These are phyloP conservation scores for Trichophyton mentagrophytes DNA, from an alignment of 2,329 filamentous ascomycete species.

Conservation along the genomic window DNA sequence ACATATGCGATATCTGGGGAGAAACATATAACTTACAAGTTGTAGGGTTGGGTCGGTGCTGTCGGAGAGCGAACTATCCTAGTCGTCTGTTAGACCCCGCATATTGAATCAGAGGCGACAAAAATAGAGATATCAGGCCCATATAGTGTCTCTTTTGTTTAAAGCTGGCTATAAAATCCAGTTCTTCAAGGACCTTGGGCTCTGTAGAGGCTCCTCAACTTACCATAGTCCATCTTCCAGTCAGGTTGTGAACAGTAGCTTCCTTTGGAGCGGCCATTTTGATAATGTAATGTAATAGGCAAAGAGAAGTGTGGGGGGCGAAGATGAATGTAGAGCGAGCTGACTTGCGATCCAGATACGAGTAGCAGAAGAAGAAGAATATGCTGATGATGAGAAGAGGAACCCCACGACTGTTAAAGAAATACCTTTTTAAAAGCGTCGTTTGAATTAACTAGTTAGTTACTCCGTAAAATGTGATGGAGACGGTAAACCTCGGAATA, in stretches of 20 bases:
- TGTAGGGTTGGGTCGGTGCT: constrained; percentile 54
- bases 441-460: background rate
- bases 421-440: background rate
- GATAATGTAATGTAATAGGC: constrained; percentile 13
- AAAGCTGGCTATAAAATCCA: background rate
- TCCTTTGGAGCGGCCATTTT: constrained; percentile 58
- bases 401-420: background rate
- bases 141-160: background rate
- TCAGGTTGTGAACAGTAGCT: constrained; percentile 55
- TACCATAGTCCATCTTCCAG: constrained; percentile 59
- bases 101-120: background rate
- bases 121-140: background rate
- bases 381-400: background rate
- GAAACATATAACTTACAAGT: constrained; percentile 33
- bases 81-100: constrained; percentile 7
- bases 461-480: background rate
- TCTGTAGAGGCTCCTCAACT: constrained; percentile 15
- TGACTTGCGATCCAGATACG: background rate
- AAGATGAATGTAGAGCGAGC: background rate
- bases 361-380: background rate
- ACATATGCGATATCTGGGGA: background rate
- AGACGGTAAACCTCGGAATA: constrained; percentile 7
- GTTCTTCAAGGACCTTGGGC: background rate
- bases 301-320: background rate
- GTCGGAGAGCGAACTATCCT: constrained; percentile 68